Evolutionary conservation across 1,284 basidiomycete genomes (phyloP), one percentile per base, ranked within the genome.

Genomic region (Sparassis latifolia): DNA sequence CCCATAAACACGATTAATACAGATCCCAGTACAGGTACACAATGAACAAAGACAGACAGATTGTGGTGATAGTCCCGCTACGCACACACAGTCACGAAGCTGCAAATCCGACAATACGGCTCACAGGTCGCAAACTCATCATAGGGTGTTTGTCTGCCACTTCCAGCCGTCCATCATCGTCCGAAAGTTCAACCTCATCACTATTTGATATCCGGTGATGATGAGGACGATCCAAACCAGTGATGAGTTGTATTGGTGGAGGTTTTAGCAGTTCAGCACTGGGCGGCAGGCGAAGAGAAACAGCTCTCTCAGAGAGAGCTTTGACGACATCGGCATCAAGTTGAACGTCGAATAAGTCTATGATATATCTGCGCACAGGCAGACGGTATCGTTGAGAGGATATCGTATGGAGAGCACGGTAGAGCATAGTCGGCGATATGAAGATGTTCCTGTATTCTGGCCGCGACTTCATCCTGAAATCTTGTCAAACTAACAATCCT

Each of bases 281-380:
- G 33, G 51, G 52, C 4, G 54, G 52, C 27, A 52, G 40, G 20
- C 54, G 57, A 10, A 60, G 44, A 0, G 58, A 51, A 9, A 56
- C 51, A 4, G 78, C 76, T 42, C 72, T 76, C 38, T 78, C 77
- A 7, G 68, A 67, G 32, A 91, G 70, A 20, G 71, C 68, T 46
- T 68, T 67, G 41, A 85, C 76, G 39, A 83, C 68, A 33, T 79
- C 75, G 33, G 72, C 70, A 58, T 88, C 80, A 46, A 96, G 70
- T 43, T 86, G 81, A 52, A 93, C 70, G 59, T 88, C 89, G 72
- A 99, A 98, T 4, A 98, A 76, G 55, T 99, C 95, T 56, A 97
- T 72, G 56, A 99, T 86, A 65, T 93, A 97, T 50, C 92, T 78
- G 44, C 96, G 81, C 48, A 97, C 92, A 9, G 93, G 89, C 7